Conservation (phyloP, 176 grass and related monocot genomes). For the Melocanna baccifera region DNA sequence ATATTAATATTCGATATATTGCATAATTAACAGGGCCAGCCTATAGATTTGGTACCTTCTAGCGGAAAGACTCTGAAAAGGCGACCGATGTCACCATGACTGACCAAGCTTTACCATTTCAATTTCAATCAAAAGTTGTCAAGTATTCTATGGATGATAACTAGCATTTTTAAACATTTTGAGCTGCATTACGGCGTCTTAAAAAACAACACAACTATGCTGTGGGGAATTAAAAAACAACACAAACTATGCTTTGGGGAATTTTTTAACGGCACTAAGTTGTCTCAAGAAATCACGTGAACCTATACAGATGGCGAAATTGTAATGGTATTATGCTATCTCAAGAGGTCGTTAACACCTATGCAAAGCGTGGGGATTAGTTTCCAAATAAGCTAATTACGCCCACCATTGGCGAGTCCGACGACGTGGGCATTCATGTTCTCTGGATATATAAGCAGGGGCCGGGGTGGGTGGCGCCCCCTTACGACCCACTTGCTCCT, state of each 20-base stretch:
- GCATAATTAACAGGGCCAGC: not conserved
- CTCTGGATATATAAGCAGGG: not conserved
- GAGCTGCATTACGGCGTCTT: not conserved
- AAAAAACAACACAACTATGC: not conserved
- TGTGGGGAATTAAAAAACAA: not conserved
- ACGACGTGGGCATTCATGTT: not conserved
- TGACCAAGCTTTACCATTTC: not conserved
- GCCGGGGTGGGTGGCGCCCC: not conserved
- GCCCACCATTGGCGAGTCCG: not conserved
- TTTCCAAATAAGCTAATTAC: not conserved
- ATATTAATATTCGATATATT: not conserved
- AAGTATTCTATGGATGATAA: not conserved
- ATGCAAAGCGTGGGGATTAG: no score
- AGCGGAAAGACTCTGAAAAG: not conserved
- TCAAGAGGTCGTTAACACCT: not conserved
- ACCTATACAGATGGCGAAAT: not conserved
- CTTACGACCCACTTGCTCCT: slow-evolving; percentile 59
- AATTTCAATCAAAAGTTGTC: not conserved
- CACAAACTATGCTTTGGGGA: not conserved
- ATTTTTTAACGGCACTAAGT: not conserved
- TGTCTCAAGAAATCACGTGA: not conserved
- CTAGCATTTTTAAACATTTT: not conserved
- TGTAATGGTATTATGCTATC: not conserved
- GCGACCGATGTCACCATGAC: not conserved
- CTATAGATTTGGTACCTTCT: not conserved